Evolutionary conservation across 2,329 filamentous ascomycete species (phyloP).

Genomic region (Juglanconis sp.): DNA sequence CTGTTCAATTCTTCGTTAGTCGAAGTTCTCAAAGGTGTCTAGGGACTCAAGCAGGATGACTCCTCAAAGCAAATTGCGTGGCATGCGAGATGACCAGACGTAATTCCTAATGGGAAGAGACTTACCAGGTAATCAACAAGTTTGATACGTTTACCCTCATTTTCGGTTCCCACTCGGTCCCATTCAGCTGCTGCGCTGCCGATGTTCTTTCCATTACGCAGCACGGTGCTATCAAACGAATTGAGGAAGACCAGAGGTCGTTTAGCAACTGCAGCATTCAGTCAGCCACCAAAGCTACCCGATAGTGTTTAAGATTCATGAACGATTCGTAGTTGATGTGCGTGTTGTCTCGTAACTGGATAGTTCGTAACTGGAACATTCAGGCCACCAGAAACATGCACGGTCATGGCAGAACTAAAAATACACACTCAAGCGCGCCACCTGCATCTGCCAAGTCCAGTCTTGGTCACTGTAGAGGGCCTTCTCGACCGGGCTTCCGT

Average conservation of each 20-base stretch:
- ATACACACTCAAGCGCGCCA: background rate
- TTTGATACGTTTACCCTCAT: slow-evolving; percentile 13
- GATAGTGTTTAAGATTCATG: too few species aligned
- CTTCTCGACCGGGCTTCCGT: background rate
- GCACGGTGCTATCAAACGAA: background rate
- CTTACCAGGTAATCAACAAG: slow-evolving; percentile 24
- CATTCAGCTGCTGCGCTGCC: background rate
- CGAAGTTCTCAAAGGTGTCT: too few species aligned
- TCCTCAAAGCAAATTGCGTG: too few species aligned
- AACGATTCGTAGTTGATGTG: too few species aligned
- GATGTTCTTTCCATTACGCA: background rate
- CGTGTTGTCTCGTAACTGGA: background rate
- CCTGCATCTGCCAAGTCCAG: background rate
- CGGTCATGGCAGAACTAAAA: too few species aligned
- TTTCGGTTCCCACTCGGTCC: slow-evolving; percentile 3
- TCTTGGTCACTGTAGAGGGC: background rate
- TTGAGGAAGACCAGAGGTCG: slow-evolving; percentile 1
- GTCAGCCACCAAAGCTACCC: too few species aligned
- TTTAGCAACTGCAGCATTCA: background rate
- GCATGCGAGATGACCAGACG: too few species aligned
- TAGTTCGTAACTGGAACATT: background rate
- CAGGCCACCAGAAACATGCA: background rate
- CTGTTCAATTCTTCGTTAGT: too few species aligned
- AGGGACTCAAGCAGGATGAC: too few species aligned
- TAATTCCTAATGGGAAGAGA: too few species aligned